These are phyloP conservation scores for Salvia sclarea DNA, from an alignment of 305 asterid genomes.

Conservation along the genomic window DNA sequence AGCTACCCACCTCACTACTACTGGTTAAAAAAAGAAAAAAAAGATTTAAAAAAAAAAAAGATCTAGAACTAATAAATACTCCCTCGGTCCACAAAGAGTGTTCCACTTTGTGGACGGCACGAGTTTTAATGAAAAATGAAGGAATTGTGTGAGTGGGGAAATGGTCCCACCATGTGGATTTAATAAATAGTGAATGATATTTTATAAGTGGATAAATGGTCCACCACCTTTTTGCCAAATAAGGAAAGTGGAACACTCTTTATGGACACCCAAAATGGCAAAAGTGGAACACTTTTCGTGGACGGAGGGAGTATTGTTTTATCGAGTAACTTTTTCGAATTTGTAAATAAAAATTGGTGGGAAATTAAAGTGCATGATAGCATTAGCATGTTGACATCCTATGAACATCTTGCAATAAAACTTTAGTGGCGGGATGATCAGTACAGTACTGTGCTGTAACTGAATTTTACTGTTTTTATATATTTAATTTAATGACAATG, in stretches of 20 bases:
- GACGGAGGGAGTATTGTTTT: too few relatives aligned
- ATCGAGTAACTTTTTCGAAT: not conserved
- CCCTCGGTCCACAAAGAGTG: too few relatives aligned
- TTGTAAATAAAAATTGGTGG: not conserved
- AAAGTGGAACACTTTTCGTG: too few relatives aligned
- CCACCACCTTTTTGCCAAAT: too few relatives aligned
- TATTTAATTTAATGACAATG: not conserved
- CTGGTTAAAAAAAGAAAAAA: not conserved
- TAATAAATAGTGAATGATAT: too few relatives aligned
- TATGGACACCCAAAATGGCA: too few relatives aligned
- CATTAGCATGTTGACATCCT: constrained; percentile 40
- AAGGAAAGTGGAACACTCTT: too few relatives aligned
- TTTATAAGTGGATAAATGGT: too few relatives aligned
- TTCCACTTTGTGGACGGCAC: too few relatives aligned
- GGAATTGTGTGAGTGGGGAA: too few relatives aligned
- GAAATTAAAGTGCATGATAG: constrained; percentile 32
- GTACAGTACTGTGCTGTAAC: not conserved
- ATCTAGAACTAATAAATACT: not conserved
- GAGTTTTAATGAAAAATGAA: too few relatives aligned
- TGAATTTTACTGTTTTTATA: not conserved
- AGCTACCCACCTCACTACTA: not conserved
- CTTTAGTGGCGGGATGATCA: constrained; percentile 6
- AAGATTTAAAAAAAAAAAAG: not conserved
- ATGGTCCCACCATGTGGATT: too few relatives aligned
- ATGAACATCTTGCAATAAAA: constrained; percentile 30